phyloP scores from a whole-genome alignment of 345 rosid species.

The Theobroma cacao region DNA sequence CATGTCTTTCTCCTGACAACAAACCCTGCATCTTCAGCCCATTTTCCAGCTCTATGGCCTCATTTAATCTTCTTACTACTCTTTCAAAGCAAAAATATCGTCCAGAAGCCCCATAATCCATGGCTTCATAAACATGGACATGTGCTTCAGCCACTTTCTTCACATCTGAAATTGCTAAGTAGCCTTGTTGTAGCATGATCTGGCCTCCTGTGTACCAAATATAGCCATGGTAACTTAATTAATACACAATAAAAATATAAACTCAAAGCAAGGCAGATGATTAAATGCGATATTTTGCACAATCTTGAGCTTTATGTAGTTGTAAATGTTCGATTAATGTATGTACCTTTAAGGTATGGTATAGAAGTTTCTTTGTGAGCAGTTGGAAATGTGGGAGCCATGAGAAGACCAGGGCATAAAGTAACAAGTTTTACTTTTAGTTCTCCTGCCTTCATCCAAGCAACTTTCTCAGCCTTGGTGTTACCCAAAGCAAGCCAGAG shows the following conservation, averaged over 20 bases:
- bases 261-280: not conserved
- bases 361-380: conserved; percentile 15
- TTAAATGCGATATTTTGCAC: not conserved
- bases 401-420: conserved; percentile 39
- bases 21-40: conserved; percentile 19
- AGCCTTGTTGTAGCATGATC: conserved; percentile 29
- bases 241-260: not conserved
- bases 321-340: not conserved
- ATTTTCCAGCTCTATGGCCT: conserved; percentile 29
- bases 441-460: conserved; percentile 41
- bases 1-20: conserved; percentile 8
- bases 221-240: not conserved
- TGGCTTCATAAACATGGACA: conserved; percentile 29
- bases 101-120: conserved; percentile 36
- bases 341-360: conserved; percentile 39
- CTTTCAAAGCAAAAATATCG: conserved; percentile 34
- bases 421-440: conserved; percentile 36
- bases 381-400: conserved; percentile 28
- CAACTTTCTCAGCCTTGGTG: conserved; percentile 36
- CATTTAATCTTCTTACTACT: conserved; percentile 19
- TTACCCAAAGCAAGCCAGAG: conserved; percentile 44
- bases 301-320: not conserved
- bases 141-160: conserved; percentile 40
- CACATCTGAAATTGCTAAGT: conserved; percentile 28
- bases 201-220: conserved; percentile 19